phyloP scores from a whole-genome alignment of 257 asterid species.

The Nemophila menziesii region DNA sequence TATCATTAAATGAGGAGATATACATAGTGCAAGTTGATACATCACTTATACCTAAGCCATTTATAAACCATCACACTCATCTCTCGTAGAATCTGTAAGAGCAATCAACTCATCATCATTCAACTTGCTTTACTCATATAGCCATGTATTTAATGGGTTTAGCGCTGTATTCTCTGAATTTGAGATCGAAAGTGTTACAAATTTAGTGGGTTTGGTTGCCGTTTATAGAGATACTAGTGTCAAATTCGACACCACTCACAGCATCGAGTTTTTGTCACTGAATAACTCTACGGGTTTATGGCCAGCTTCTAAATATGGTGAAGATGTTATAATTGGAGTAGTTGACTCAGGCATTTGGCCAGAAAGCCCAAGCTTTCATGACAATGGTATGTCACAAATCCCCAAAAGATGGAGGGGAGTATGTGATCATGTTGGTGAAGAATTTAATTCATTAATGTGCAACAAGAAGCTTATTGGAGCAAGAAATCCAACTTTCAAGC shows the following conservation, averaged over 20 bases:
- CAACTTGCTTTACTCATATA: conserved; percentile 8
- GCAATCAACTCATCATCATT: too few relatives aligned
- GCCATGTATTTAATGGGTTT: conserved; percentile 5
- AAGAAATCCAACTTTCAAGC: neutral
- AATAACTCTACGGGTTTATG: conserved; percentile 1
- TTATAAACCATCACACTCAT: too few relatives aligned
- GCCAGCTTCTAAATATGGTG: conserved; percentile 7
- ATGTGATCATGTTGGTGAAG: conserved; percentile 29
- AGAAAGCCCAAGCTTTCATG: conserved; percentile 27
- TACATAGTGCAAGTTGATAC: too few relatives aligned
- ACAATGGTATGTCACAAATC: conserved; percentile 26
- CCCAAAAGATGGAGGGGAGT: conserved; percentile 41
- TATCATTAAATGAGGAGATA: too few relatives aligned
- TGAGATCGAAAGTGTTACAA: neutral
- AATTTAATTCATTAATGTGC: conserved; percentile 29
- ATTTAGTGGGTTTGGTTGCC: neutral
- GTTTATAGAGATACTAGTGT: neutral
- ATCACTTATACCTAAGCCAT: too few relatives aligned
- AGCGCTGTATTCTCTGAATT: neutral
- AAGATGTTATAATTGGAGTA: conserved; percentile 4
- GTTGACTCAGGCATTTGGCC: conserved; percentile 16
- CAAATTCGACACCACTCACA: conserved; percentile 8
- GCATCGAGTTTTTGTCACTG: conserved; percentile 6
- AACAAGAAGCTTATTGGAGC: conserved; percentile 15
- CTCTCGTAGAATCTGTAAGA: too few relatives aligned